Conservation (phyloP, 495 filamentous ascomycete genomes). For the Penicillium subrubescens region DNA sequence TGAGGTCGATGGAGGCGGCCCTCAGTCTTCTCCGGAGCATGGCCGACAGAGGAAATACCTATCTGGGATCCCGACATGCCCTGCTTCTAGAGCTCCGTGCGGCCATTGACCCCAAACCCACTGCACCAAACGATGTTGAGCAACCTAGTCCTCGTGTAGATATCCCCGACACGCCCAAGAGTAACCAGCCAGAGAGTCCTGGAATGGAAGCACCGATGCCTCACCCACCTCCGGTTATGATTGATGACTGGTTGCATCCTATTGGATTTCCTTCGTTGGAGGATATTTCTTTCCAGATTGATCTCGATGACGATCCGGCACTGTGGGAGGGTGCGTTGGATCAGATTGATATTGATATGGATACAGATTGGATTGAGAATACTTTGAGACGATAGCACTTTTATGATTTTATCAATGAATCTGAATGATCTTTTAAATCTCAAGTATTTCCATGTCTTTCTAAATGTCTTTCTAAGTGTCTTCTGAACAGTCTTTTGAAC, state of each 20-base stretch:
- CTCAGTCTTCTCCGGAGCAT: conserved; percentile 45
- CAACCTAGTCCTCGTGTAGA: neutral
- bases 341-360: conserved; percentile 46
- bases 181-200: conserved; percentile 15
- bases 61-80: conserved; percentile 44
- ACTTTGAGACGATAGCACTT: conserved; percentile 28
- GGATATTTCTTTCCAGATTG: conserved; percentile 40
- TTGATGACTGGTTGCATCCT: conserved; percentile 25
- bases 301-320: conserved; percentile 40
- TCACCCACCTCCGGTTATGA: neutral
- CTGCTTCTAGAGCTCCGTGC: conserved; percentile 40
- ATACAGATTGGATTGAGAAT: conserved; percentile 45
- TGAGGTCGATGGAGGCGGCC: conserved; percentile 43
- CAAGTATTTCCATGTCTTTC: no score
- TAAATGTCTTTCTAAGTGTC: no score
- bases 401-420: neutral
- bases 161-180: conserved; percentile 21
- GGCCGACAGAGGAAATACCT: conserved; percentile 51
- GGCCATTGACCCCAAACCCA: conserved; percentile 26
- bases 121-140: neutral
- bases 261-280: conserved; percentile 31
- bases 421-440: neutral
- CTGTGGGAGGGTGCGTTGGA: conserved; percentile 42
- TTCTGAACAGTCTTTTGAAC: no score
- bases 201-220: neutral